Evolutionary conservation across 2,329 filamentous ascomycete species (phyloP).

Genomic region (Bretziella fagacearum): DNA sequence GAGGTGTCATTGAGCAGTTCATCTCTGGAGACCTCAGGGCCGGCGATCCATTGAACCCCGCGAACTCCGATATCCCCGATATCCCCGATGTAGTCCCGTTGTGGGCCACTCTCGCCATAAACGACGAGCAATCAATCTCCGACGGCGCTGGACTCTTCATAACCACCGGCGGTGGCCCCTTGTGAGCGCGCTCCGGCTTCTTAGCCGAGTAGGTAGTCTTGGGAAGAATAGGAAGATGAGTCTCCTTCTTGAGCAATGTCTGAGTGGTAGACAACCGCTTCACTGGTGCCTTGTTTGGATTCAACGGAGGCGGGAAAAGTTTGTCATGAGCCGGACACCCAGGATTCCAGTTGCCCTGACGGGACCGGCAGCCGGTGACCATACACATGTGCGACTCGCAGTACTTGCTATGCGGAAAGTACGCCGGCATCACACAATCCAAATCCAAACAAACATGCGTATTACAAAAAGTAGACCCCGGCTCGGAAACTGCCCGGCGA

Average conservation of each 20-base stretch:
- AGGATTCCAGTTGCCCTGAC: not conserved
- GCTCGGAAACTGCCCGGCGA: not conserved
- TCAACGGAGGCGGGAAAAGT: slow-evolving; percentile 3
- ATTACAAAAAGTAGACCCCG: not conserved
- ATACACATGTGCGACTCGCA: slow-evolving; percentile 5
- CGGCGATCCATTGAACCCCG: no score
- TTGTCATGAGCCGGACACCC: slow-evolving; percentile 5
- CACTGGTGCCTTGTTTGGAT: not conserved
- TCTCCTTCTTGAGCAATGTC: not conserved
- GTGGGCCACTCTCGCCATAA: slow-evolving; percentile 1
- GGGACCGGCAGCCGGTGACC: not conserved
- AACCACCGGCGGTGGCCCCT: no score
- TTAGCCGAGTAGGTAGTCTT: no score
- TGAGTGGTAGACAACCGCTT: no score
- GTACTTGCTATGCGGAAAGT: not conserved
- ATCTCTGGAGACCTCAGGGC: no score
- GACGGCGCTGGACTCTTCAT: not conserved
- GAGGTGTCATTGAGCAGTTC: not conserved
- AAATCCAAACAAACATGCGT: slow-evolving; percentile 6
- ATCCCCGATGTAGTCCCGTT: no score
- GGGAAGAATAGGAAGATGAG: no score
- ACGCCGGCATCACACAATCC: not conserved
- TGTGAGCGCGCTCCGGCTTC: no score
- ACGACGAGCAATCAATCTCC: not conserved
- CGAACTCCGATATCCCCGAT: no score